These are phyloP conservation scores for Atkinsonella hypoxylon DNA, from an alignment of 2,329 filamentous ascomycete genomes.

Conservation along the genomic window DNA sequence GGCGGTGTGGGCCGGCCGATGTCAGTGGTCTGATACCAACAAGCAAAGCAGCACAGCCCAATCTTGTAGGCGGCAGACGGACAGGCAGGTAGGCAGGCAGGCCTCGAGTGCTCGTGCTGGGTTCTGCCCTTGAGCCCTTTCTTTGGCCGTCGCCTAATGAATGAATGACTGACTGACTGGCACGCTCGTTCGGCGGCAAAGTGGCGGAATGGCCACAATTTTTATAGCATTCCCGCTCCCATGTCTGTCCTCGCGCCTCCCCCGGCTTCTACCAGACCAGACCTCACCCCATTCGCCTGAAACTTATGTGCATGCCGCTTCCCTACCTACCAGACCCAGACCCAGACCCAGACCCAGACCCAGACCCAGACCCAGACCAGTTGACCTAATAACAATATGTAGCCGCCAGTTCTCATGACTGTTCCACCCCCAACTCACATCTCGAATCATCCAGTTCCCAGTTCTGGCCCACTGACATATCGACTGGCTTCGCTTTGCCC, in stretches of 20 bases:
- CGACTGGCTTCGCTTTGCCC: background rate
- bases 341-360: too few species aligned
- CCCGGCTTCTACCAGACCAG: background rate
- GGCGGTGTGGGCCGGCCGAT: too few species aligned
- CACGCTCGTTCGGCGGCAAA: background rate
- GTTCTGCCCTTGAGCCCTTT: too few species aligned
- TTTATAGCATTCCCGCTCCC: constrained; percentile 10
- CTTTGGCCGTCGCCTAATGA: too few species aligned
- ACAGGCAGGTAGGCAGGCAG: too few species aligned
- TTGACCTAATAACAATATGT: too few species aligned
- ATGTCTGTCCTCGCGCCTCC: background rate
- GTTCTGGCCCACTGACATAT: background rate
- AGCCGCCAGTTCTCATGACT: background rate
- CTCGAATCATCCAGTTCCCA: background rate
- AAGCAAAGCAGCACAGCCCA: too few species aligned
- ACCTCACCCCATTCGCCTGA: background rate
- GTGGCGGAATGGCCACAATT: constrained; percentile 10
- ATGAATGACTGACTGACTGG: too few species aligned
- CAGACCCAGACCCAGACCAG: too few species aligned
- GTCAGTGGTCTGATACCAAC: too few species aligned
- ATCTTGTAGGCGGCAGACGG: too few species aligned
- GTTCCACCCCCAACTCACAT: background rate
- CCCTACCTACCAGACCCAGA: background rate
- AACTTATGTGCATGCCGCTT: background rate
- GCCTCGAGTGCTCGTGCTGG: too few species aligned